A percentile compares a stretch with the other conserved stretches of the same genome.
Evolutionary conservation across 2,329 filamentous ascomycete genomes (phyloP).

Genomic region (Penicillium palitans): DNA sequence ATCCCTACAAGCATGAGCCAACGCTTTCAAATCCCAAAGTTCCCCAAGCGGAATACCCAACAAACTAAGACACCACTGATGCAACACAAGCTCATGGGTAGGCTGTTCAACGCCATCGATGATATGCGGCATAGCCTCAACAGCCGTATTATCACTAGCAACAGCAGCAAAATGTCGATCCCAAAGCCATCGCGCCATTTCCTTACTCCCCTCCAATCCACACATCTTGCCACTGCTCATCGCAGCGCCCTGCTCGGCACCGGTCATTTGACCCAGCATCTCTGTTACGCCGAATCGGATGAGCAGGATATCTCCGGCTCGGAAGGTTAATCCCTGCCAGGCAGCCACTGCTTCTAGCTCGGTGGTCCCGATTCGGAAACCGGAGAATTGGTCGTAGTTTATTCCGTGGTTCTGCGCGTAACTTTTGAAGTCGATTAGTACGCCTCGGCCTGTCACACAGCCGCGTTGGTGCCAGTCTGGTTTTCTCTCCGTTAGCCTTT

Average conservation of each 20-base stretch:
- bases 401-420: constrained; percentile 60
- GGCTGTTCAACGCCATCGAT: constrained; percentile 16
- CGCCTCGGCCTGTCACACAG: constrained; percentile 51
- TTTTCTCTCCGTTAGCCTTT: constrained; percentile 16
- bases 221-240: constrained; percentile 13
- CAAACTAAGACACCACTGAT: constrained; percentile 44
- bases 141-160: constrained; percentile 28
- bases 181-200: constrained; percentile 58
- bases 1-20: constrained; percentile 42
- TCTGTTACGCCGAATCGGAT: constrained; percentile 28
- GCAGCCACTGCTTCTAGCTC: constrained; percentile 24
- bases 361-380: constrained; percentile 15
- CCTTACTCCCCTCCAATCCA: constrained; percentile 50
- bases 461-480: constrained; percentile 46
- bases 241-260: constrained; percentile 15
- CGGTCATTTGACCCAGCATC: constrained; percentile 17
- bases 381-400: constrained; percentile 56
- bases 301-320: constrained; percentile 25
- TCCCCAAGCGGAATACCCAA: constrained; percentile 50
- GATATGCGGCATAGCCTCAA: constrained; percentile 29
- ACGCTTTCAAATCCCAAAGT: constrained; percentile 46
- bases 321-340: constrained; percentile 21
- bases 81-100: constrained; percentile 29
- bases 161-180: constrained; percentile 49
- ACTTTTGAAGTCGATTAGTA: constrained; percentile 55